Evolutionary conservation across 179 eudicot species (phyloP), one percentile per base, ranked within the genome.

Genomic region (Patellifolia procumbens): DNA sequence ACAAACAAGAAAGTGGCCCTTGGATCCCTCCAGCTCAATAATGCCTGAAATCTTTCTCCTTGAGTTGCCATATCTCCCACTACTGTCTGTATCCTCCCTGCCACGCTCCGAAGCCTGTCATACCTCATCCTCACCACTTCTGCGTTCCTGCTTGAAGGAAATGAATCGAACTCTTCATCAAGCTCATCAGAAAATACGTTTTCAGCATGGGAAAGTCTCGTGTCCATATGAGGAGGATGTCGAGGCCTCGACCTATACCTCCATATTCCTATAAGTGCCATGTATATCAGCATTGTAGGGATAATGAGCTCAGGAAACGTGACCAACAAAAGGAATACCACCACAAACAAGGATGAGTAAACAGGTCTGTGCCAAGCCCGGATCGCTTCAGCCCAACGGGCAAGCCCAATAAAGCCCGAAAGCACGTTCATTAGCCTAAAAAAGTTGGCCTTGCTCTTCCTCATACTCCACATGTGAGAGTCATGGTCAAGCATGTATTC

Each of bases 11-110:
- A 85, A 3, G 83, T 79, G 3, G 87, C 87, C 53, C 87, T 66
- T 15, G 85, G 87, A 42, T 85, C 85, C 74, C 87, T 82, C 87
- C 87, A 85, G 28, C 85, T 85, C 72, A 85, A n/a, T 77, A 85
- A 42, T 13, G 81, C 87, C 28, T 85, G 87, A 35, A 85, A 43
- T 35, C 87, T 77, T 52, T 85, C 87, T 19, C 87, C 87, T 53
- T 85, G 87, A 1, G 87, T 82, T n/a, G 87, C 87, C 85, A 85
- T 79, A 45, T 85, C 87, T 26, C 87, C 87, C 11, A 85, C 87
- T 4, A 81, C 83, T 5, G 84, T 75, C 55, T 84, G 87, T n/a
- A 84, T 75, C 84, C 87, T 81, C 62, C 87, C 87, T 0, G 87
- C 87, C 53, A 85, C 83, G 24, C 87, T 85, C 29, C 87, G 76